Base-by-base conservation (phyloP, 148 eudicot genomes). In the Silene uniflora region DNA sequence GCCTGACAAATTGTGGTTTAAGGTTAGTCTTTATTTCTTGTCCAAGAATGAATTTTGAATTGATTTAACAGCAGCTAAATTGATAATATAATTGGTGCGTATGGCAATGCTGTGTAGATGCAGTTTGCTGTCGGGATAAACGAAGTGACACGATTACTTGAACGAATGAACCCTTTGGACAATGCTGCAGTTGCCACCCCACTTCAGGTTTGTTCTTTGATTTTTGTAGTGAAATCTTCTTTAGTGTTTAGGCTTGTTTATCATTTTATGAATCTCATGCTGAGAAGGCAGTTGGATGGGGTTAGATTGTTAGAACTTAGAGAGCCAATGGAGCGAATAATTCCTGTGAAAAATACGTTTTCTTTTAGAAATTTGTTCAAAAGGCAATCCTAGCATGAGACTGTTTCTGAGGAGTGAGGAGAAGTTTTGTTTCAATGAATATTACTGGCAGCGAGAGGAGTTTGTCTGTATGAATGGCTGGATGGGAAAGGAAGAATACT, bases 121-220 rank as follows among this genome's bases (percentile, higher is more conserved):
- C 93, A 86, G 16, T 94, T 92, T 78, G 89, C 91, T 11, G 74
- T 92, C 0, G 98, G 98, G 60, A 85, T 94, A 32, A 94, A 94
- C 75, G 97, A 94, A 76, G 97, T 94, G 54, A 94, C 98, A 0
- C 90, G 97, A 52, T 78, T 84, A 49, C 98, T 94, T 60, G 93
- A 94, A 78, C 82, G 92, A 49, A 86, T 86, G 92, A 85, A 83
- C 7, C 82, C 87, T 5, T 52, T 67, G 59, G 12, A 65, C 56
- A 73, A 39, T 78, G 78, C 69, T 21, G 58, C 83, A 42, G 52
- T 77, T 14, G 63, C 71, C 29, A 12, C 77, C 59, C 62, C 78
- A 32, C 78, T 81, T 72, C 76, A 59, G 79, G 72, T 72, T 64
- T 77, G 62, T 47, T 54, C 55, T 10, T 39, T 23, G 32, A 5